Base-by-base conservation (phyloP, 2,329 filamentous ascomycete species). In the Fusarium subtropicale region DNA sequence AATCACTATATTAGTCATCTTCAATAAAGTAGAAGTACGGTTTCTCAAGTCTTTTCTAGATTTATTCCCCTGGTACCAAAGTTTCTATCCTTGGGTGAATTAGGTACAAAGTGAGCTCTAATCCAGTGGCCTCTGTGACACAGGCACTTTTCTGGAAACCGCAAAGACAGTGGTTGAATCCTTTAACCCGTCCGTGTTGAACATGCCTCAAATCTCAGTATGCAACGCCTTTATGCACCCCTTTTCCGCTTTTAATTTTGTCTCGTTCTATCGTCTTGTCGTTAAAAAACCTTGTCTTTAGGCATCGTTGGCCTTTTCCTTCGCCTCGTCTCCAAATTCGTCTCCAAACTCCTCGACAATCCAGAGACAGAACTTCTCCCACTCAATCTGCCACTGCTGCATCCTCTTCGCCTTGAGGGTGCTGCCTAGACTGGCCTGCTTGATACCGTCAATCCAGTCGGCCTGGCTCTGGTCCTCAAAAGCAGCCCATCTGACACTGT, bases 351-450 rank as follows among this genome's bases (percentile, higher is more conserved):
- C 92, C 38, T 89, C 84, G 12, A 97, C 91, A 45, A 98, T 85
- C 94, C 94, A 97, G 56, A 93, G 85, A 76, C 94, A 98, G 77
- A 96, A 98, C 75, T 88, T 86, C 82, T 98, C 95, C 89, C 94
- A 98, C 71, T 92, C 88, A 36, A 88, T 81, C 51, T 88, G 87
- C 93, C 94, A 97, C 78, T 94, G 86, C 77, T 89, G 88, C 78
- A 98, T 80, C 66, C 90, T 85, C 77, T 89, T 77, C 0, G 92
- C 92, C 77, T 96, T 91, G 55, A 91, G 72, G 0, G 92, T 89
- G 48, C 83, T 82, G 3, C 93, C 94, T 65, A 91, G 82, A 44
- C 90, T 90, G 1, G 93, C 94, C 67, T 91, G 88, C 61, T 88
- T 90, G 68, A 97, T 86, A 57, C 89, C 92, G 56, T 87, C 84